Evolutionary conservation across 106 monocot genomes (phyloP).

Genomic region (Alisma plantagoaquatica): DNA sequence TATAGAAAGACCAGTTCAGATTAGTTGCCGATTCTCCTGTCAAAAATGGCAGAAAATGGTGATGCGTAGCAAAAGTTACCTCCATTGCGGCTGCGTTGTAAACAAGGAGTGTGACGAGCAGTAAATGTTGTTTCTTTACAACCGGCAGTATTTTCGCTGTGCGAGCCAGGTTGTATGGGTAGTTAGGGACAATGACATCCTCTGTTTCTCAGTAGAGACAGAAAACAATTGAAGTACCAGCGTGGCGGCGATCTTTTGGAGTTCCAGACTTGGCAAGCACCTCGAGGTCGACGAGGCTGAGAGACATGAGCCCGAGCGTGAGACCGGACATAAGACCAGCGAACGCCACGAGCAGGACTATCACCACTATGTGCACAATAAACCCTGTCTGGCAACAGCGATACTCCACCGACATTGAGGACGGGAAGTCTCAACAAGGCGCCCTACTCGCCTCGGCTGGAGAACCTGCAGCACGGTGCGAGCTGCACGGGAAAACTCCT

Average conservation of each 20-base stretch:
- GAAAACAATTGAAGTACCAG: too few relatives aligned
- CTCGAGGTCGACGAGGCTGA: conserved; percentile 19
- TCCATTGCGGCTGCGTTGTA: conserved; percentile 98
- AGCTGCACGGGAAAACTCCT: too few relatives aligned
- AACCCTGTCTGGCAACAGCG: conserved; percentile 12
- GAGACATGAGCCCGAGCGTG: too few relatives aligned
- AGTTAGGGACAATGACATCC: too few relatives aligned
- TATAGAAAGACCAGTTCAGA: conserved; percentile 7
- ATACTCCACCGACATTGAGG: conserved; percentile 13
- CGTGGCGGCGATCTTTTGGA: conserved; percentile 8
- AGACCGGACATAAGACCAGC: conserved; percentile 18
- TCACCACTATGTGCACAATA: conserved; percentile 11
- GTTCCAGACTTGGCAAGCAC: conserved; percentile 18
- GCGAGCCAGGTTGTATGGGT: too few relatives aligned
- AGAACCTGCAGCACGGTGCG: too few relatives aligned
- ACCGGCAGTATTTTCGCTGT: conserved; percentile 91
- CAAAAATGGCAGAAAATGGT: not conserved
- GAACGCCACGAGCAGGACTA: conserved; percentile 13
- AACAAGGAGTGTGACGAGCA: conserved; percentile 88
- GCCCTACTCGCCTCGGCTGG: too few relatives aligned
- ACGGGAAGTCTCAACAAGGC: too few relatives aligned
- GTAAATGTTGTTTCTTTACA: conserved; percentile 70
- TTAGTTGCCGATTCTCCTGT: not conserved
- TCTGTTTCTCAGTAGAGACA: too few relatives aligned
- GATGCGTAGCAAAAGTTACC: conserved; percentile 29